A percentile compares a stretch with the other conserved stretches of the same genome.
Conservation (phyloP, 495 filamentous ascomycete genomes). For the Pyronema domesticum region DNA sequence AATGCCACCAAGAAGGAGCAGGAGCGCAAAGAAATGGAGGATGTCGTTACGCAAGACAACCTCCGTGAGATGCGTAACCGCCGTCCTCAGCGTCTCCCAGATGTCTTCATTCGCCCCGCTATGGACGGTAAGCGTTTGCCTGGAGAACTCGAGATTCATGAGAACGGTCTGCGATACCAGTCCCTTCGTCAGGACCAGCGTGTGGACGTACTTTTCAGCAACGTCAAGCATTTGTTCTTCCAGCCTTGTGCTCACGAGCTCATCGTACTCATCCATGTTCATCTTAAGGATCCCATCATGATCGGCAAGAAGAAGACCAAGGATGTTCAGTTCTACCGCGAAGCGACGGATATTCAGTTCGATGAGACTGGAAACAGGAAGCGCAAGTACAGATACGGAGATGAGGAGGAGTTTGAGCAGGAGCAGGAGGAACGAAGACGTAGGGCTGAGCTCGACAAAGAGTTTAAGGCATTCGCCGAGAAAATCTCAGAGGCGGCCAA, state of each 20-base stretch:
- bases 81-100: constrained; percentile 67
- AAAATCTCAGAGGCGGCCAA: constrained; percentile 88
- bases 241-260: constrained; percentile 90
- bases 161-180: constrained; percentile 93
- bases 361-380: constrained; percentile 97
- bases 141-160: constrained; percentile 89
- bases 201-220: constrained; percentile 93
- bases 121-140: constrained; percentile 92
- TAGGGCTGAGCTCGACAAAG: constrained; percentile 74
- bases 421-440: constrained; percentile 93
- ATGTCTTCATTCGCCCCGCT: constrained; percentile 82
- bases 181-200: constrained; percentile 62
- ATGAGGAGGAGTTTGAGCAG: constrained; percentile 96
- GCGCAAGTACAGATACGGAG: constrained; percentile 93
- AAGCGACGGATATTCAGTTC: constrained; percentile 96
- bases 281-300: constrained; percentile 94
- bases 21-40: constrained; percentile 98
- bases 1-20: constrained; percentile 76
- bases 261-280: constrained; percentile 94
- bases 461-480: constrained; percentile 94
- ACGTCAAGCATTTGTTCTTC: constrained; percentile 97
- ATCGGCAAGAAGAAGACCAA: constrained; percentile 98
- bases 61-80: constrained; percentile 81
- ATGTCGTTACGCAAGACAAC: constrained; percentile 99
- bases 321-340: constrained; percentile 95